These are phyloP conservation scores for Zymoseptoria passerinii DNA, from an alignment of 2,329 filamentous ascomycete species.

Conservation along the genomic window DNA sequence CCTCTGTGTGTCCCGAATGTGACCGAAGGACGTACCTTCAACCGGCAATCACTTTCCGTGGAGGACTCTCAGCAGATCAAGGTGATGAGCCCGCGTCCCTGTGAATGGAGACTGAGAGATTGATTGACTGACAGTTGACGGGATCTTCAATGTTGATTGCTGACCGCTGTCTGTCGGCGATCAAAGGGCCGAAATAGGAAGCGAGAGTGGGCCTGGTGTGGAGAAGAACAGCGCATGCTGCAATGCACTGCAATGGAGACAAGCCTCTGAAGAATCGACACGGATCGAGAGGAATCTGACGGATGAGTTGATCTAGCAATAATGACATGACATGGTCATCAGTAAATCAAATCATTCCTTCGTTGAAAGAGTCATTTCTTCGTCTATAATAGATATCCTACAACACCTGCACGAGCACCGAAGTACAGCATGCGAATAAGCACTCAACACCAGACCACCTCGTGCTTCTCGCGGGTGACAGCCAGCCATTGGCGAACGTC, in stretches of 20 bases:
- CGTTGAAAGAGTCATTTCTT: not conserved
- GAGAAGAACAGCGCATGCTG: not conserved
- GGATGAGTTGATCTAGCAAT: not conserved
- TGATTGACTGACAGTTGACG: not conserved
- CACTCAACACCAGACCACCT: not conserved
- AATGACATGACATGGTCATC: not conserved
- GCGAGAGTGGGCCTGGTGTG: not conserved
- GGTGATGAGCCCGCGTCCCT: too few relatives aligned
- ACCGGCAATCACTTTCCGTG: not conserved
- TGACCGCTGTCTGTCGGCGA: not conserved
- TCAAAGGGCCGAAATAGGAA: not conserved
- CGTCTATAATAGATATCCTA: not conserved
- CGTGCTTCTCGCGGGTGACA: not conserved
- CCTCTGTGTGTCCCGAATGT: too few relatives aligned
- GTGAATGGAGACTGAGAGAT: not conserved
- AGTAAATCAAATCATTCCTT: not conserved
- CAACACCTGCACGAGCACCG: not conserved
- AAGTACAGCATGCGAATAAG: not conserved
- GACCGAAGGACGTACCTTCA: too few relatives aligned
- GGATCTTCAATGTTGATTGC: not conserved
- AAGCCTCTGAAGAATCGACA: not conserved
- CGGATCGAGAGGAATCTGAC: not conserved
- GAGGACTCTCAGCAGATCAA: not conserved
- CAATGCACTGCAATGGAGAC: not conserved
- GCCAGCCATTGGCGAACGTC: not conserved